Conservation (phyloP, 75 land plant species). For the Cupressus sempervirens region DNA sequence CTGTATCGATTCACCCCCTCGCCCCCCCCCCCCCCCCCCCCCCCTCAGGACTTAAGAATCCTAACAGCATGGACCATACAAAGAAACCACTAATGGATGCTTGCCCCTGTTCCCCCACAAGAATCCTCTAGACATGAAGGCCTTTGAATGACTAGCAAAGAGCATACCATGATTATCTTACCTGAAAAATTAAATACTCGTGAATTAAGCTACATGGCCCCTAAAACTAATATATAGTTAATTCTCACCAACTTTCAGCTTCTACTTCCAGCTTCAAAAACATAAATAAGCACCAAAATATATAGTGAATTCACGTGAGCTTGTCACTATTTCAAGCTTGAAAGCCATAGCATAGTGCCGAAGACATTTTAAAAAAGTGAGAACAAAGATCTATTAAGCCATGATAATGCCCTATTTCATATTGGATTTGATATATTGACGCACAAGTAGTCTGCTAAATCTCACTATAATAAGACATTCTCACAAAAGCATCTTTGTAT, state of each 20-base stretch:
- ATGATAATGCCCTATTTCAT: neutral
- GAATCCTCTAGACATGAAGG: neutral
- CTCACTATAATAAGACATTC: neutral
- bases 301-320: neutral
- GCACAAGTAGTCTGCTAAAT: neutral
- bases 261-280: neutral
- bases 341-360: neutral
- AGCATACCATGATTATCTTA: neutral
- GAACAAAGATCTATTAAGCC: neutral
- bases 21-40: no score
- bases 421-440: neutral
- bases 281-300: neutral
- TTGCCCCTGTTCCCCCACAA: neutral
- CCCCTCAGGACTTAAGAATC: no score
- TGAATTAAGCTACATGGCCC: neutral
- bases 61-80: neutral
- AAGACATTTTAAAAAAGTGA: neutral
- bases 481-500: neutral
- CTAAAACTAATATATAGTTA: neutral
- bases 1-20: no score
- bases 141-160: neutral
- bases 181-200: neutral
- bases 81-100: neutral
- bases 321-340: neutral
- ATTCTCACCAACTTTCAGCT: neutral